Evolutionary conservation across 192 early-diverging fungal species (phyloP).

Genomic region (Borealophlyctis nickersoniae): DNA sequence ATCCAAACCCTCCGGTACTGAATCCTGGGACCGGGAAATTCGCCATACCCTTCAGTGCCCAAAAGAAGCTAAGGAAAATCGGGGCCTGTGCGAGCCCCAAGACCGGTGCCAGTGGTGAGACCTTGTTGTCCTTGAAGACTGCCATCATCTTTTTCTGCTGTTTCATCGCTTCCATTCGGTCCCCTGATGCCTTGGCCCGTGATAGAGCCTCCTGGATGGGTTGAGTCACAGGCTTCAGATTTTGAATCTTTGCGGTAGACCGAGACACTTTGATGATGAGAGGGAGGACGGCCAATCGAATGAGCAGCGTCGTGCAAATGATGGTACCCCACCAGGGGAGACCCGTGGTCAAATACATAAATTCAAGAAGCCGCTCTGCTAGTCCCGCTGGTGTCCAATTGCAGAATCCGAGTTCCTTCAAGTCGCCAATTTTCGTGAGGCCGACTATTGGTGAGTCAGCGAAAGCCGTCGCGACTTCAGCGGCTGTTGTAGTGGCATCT

Average conservation of each 20-base stretch:
- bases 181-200: conserved; percentile 50
- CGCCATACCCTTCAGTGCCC: conserved; percentile 78
- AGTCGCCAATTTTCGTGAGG: conserved; percentile 78
- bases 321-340: conserved; percentile 97
- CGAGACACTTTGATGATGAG: conserved; percentile 70
- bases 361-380: conserved; percentile 71
- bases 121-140: conserved; percentile 60
- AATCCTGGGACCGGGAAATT: conserved; percentile 78
- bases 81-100: conserved; percentile 64
- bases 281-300: conserved; percentile 71
- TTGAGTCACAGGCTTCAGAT: conserved; percentile 69
- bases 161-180: conserved; percentile 50
- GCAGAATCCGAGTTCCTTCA: conserved; percentile 77
- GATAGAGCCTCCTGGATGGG: conserved; percentile 66
- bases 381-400: conserved; percentile 69
- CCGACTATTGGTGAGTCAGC: too few species aligned
- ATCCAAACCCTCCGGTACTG: conserved; percentile 67
- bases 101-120: conserved; percentile 64
- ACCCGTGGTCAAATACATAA: conserved; percentile 73
- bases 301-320: conserved; percentile 56
- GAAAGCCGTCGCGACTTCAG: too few species aligned
- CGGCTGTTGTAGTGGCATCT: too few species aligned
- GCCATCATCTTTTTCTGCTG: conserved; percentile 54
- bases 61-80: conserved; percentile 81
- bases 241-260: conserved; percentile 63